Base-by-base conservation (phyloP, 2,329 filamentous ascomycete genomes). In the Fusarium sp. region DNA sequence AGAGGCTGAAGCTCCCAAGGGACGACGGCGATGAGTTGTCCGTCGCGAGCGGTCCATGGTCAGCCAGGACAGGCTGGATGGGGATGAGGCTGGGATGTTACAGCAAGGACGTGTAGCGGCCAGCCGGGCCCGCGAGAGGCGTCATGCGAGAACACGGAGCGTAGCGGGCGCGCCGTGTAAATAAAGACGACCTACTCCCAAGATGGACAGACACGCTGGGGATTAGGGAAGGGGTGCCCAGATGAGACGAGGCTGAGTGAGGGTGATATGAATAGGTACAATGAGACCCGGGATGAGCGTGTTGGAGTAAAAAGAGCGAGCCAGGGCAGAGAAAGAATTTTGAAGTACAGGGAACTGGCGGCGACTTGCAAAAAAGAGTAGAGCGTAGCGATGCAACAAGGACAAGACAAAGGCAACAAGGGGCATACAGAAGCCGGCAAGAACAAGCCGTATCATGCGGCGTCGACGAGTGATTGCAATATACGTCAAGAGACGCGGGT, bases 21-120 rank as follows among this genome's bases (percentile, higher is more conserved):
- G 74, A 68, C 76, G 81, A 76, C 81, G 82, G 73, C 81, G 82
- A 69, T 76, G 75, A 57, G 76, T 76, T 69, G 81, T 79, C 65
- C 81, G 81, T 76, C 82, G 82, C 79, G 80, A 79, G 79, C 82
- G 82, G 72, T 83, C 82, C 82, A 84, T 83, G 76, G 77, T 78
- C 76, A 76, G 78, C 78, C 79, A 76, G 70, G 70, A 74, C 67
- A 68, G 73, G 72, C 77, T 69, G 54, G 52, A 33, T 52, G 57
- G 35, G 58, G 72, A 57, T 72, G 76, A 75, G 69, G 76, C 69
- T 76, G 75, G 70, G 76, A 79, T 74, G 73, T 78, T 77, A 78
- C 77, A 78, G 72, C 70, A 75, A 69, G 60, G 71, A 79, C 73
- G 76, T 75, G 77, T 75, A 77, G 76, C 69, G 73, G 77, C 77